These are phyloP conservation scores for Triticum aestivum DNA, from an alignment of 176 grass and related monocot genomes.

Conservation along the genomic window DNA sequence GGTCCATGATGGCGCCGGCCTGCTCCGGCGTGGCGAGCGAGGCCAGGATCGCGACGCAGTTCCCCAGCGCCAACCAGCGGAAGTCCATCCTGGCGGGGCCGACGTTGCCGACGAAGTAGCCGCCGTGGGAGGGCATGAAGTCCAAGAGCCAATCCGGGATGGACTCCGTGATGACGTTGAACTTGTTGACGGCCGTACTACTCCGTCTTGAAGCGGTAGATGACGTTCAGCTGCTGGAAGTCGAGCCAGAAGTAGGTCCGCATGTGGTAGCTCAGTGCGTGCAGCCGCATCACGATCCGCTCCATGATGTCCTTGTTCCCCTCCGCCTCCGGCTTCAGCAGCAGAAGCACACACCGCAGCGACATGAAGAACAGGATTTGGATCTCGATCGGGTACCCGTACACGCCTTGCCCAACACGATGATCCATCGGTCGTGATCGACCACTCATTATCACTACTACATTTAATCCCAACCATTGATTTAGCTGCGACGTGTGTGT, in stretches of 20 bases:
- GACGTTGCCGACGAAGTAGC: constrained; percentile 94
- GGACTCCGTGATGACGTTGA: constrained; percentile 96
- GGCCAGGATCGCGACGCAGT: constrained; percentile 81
- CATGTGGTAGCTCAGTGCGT: constrained; percentile 91
- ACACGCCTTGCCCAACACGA: constrained; percentile 52
- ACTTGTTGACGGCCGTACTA: constrained; percentile 99
- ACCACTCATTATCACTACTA: not conserved
- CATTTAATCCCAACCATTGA: not conserved
- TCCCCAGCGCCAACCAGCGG: constrained; percentile 89
- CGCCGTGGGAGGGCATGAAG: constrained; percentile 85
- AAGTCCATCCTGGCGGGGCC: constrained; percentile 94
- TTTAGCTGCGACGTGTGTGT: not conserved
- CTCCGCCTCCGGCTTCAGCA: constrained; percentile 68
- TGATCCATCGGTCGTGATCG: not conserved
- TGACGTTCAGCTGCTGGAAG: constrained; percentile 79
- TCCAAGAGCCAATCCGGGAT: constrained; percentile 95
- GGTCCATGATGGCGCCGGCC: constrained; percentile 84
- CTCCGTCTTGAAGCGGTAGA: constrained; percentile 89
- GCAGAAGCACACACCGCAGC: constrained; percentile 62
- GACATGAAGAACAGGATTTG: constrained; percentile 94
- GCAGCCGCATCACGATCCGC: constrained; percentile 66
- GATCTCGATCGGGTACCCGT: constrained; percentile 95
- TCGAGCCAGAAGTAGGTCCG: constrained; percentile 93
- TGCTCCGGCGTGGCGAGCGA: constrained; percentile 89
- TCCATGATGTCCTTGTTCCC: constrained; percentile 73